Evolutionary conservation across 768 basidiomycete species (phyloP).

Genomic region (Termitomyces sp.): DNA sequence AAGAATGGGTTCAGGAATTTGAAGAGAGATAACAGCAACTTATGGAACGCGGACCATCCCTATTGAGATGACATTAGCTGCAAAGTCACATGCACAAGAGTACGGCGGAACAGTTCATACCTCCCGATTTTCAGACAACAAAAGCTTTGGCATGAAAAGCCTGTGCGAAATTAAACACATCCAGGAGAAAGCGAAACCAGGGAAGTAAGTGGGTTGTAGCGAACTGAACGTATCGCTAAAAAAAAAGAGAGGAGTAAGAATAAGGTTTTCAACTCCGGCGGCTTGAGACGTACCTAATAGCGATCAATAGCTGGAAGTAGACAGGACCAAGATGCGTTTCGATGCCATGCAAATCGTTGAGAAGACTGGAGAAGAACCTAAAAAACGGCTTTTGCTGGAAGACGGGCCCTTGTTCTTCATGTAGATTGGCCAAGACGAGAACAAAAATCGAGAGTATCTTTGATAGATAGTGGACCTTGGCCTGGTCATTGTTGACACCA

Average conservation of each 20-base stretch:
- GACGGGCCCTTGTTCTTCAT: constrained; percentile 85
- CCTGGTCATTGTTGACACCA: constrained; percentile 87
- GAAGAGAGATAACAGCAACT: constrained; percentile 87
- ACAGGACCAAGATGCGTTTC: constrained; percentile 82
- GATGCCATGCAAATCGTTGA: constrained; percentile 86
- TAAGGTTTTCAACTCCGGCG: not conserved
- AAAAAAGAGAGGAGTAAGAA: constrained; percentile 9
- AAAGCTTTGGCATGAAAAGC: constrained; percentile 93
- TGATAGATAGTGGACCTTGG: constrained; percentile 93
- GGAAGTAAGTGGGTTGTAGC: constrained; percentile 93
- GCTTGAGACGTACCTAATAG: constrained; percentile 61
- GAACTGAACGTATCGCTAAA: constrained; percentile 91
- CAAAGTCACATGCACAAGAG: not conserved
- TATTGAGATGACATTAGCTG: constrained; percentile 20
- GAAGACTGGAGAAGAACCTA: constrained; percentile 93
- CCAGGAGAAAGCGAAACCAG: constrained; percentile 98
- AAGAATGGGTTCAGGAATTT: constrained; percentile 93
- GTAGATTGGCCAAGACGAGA: constrained; percentile 88
- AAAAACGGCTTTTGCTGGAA: constrained; percentile 99
- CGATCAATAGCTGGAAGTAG: constrained; percentile 84
- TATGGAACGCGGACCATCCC: constrained; percentile 97
- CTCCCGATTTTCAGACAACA: constrained; percentile 85
- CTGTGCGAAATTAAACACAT: constrained; percentile 94
- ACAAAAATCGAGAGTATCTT: constrained; percentile 98
- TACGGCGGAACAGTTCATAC: constrained; percentile 26